Evolutionary conservation across 345 rosid genomes (phyloP), one percentile per base, ranked within the genome.

Genomic region (Heritiera littoralis): DNA sequence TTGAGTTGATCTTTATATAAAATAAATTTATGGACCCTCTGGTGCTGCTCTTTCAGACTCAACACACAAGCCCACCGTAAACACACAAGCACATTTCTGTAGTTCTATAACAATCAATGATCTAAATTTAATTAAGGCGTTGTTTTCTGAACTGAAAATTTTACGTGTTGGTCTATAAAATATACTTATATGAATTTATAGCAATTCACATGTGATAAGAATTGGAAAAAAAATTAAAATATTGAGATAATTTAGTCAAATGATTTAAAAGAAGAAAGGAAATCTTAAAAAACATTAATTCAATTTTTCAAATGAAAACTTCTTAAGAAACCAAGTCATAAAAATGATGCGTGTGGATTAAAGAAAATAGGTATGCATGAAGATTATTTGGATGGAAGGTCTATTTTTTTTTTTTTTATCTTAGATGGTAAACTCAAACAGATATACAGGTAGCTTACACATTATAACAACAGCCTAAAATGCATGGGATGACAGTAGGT

Each of bases 1-100:
- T 54, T 85, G 75, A 58, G 68, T 68, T 72, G 79, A 60, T 61
- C 41, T 77, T 76, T 10, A 43, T 61, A 46, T 77, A 45, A 45
- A 23, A 56, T 60, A 54, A 17, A 69, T 74, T 74, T 79, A 32
- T 71, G 45, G 66, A 17, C 35, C 54, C 9, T 38, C 30, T 60
- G 79, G 52, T 46, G 59, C 43, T 76, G 10, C 58, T 48, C 56
- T 46, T 76, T 11, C 78, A 32, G 48, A 20, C 73, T 14, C 38
- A 20, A 35, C 40, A 48, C 23, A 30, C 20, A 30, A 0, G 74
- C 20, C 49, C 41, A 51, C 20, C 28, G 15, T 28, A 41, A 49
- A 66, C 28, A 41, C 58, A 70, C 59, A 49, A 49, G 59, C 59
- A 20, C 10, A 23, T 46, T 46, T 69, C 46, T 35, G 10, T 66